Conservation (phyloP, 169 alveolate genomes). For the Plasmodium adleri region DNA sequence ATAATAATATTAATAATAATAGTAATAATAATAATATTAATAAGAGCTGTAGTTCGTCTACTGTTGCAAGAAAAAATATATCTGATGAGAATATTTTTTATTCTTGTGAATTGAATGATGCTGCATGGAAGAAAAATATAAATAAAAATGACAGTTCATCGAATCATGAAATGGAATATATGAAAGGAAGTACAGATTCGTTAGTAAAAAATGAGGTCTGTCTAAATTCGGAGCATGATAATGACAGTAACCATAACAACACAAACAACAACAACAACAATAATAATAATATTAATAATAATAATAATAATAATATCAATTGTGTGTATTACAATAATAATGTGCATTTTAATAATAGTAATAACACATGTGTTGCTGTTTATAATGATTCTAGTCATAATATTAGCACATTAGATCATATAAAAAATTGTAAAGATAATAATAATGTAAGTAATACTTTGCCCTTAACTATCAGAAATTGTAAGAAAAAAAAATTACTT, state of each 20-base stretch:
- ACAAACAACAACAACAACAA: neutral
- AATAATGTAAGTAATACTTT: neutral
- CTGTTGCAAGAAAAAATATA: slow-evolving; percentile 13
- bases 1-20: neutral
- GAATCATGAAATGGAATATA: slow-evolving; percentile 12
- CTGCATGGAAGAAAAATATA: neutral
- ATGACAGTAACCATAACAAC: neutral
- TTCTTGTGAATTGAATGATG: slow-evolving; percentile 42
- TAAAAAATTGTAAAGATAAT: neutral
- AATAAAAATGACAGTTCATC: slow-evolving; percentile 4
- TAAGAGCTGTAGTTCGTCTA: slow-evolving; percentile 5
- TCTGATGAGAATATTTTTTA: slow-evolving; percentile 15
- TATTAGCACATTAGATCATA: neutral
- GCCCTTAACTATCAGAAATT: neutral
- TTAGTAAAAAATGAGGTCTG: neutral
- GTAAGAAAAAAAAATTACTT: neutral
- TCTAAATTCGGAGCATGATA: neutral
- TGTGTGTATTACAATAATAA: no score
- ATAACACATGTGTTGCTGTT: neutral
- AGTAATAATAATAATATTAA: neutral
- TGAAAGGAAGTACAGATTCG: slow-evolving; percentile 6
- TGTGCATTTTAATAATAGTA: neutral
- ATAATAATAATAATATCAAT: no score
- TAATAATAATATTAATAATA: neutral
- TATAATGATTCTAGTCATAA: neutral